Conservation (phyloP, 306 rosid genomes). For the Sesbania bispinosa region DNA sequence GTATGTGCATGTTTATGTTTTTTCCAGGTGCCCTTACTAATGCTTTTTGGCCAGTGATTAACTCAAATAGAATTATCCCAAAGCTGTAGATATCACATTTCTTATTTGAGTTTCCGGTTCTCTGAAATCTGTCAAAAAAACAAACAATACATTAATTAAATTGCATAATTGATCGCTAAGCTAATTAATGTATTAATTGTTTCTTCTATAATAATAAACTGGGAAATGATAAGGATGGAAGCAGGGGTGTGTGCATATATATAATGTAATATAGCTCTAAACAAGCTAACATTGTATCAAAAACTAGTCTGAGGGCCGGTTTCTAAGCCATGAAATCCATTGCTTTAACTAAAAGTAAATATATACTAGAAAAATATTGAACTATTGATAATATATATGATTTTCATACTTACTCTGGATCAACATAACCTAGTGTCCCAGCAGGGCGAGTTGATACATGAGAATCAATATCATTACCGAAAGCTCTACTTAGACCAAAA, state of each 20-base stretch:
- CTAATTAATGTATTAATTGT: no score
- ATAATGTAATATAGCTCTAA: no score
- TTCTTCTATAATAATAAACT: no score
- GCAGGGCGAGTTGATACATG: slow-evolving; percentile 31
- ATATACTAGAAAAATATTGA: no score
- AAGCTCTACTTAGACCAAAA: slow-evolving; percentile 48
- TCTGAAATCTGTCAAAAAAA: background rate
- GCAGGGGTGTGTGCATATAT: no score
- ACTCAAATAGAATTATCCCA: slow-evolving; percentile 40
- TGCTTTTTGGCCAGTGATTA: slow-evolving; percentile 25
- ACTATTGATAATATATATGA: no score
- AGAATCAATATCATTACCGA: slow-evolving; percentile 18
- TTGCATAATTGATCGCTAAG: background rate
- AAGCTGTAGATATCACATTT: slow-evolving; percentile 35
- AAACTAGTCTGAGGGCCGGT: no score
- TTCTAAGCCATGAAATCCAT: no score
- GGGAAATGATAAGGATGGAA: no score
- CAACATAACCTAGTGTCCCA: slow-evolving; percentile 43
- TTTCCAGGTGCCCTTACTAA: background rate
- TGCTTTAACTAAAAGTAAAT: no score
- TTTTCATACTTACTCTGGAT: slow-evolving; percentile 61
- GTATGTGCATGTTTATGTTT: slow-evolving; percentile 21
- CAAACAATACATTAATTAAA: no score
- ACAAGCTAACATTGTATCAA: no score
- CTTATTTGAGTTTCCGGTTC: slow-evolving; percentile 13